Percentiles rank a stretch among this genome's conserved stretches.
These are phyloP conservation scores for Solioccasus polychromus DNA, from an alignment of 768 basidiomycete genomes.

Conservation along the genomic window DNA sequence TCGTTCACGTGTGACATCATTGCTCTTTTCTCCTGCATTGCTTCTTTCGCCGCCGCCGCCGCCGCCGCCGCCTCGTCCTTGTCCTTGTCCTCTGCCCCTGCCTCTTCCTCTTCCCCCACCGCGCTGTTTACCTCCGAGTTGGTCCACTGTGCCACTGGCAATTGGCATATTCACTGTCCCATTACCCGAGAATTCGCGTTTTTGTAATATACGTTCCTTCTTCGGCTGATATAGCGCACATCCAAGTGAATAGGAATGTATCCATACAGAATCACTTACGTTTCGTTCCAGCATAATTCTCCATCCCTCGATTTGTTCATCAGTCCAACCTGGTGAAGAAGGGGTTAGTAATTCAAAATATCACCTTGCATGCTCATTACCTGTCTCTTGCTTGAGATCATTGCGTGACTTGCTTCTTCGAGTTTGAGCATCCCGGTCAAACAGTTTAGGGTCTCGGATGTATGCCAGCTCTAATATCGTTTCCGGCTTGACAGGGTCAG, in stretches of 20 bases:
- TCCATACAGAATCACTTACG: conserved; percentile 44
- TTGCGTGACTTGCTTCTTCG: conserved; percentile 63
- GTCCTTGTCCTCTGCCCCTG: conserved; percentile 38
- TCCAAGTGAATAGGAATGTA: conserved; percentile 9
- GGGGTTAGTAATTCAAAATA: background rate
- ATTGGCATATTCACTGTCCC: conserved; percentile 20
- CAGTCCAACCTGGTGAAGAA: conserved; percentile 55
- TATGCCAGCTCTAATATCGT: conserved; percentile 76
- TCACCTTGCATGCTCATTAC: conserved; percentile 31
- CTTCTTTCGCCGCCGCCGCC: conserved; percentile 36
- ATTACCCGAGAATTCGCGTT: conserved; percentile 77
- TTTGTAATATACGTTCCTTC: conserved; percentile 70
- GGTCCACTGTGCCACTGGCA: background rate
- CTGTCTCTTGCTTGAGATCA: conserved; percentile 67
- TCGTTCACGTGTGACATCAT: conserved; percentile 48
- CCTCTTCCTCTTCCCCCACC: conserved; percentile 13
- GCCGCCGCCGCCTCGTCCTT: conserved; percentile 41
- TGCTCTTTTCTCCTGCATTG: conserved; percentile 37
- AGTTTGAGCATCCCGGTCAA: conserved; percentile 73
- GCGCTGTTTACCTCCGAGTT: conserved; percentile 13
- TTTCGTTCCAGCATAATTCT: conserved; percentile 84
- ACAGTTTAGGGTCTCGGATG: conserved; percentile 67
- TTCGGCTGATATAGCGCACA: conserved; percentile 47
- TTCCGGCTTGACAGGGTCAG: conserved; percentile 41
- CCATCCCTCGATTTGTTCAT: conserved; percentile 94